phyloP scores from a whole-genome alignment of 2,329 filamentous ascomycete species.

The Cytospora mali region DNA sequence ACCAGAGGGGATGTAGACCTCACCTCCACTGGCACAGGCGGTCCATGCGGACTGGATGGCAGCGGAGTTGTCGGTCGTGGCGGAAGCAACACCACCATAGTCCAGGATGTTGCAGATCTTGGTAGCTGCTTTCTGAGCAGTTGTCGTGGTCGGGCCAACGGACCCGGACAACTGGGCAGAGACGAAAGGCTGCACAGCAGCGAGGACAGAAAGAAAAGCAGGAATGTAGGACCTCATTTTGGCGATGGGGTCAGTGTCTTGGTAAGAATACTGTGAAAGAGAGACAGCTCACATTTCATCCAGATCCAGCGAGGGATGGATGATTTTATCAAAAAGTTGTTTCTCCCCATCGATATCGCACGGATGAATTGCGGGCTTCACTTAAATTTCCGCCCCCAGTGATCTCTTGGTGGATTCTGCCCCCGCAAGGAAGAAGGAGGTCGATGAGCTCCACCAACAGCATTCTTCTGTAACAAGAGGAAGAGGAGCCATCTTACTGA shows the following conservation, averaged over 20 bases:
- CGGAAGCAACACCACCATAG: conserved; percentile 52
- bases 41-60: conserved; percentile 35
- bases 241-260: not conserved
- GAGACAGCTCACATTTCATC: not conserved
- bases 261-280: not conserved
- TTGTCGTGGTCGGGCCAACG: conserved; percentile 36
- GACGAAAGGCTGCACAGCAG: conserved; percentile 16
- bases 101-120: conserved; percentile 51
- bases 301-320: not conserved
- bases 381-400: not conserved
- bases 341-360: not conserved
- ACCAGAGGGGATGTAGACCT: conserved; percentile 50
- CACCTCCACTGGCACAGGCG: conserved; percentile 51
- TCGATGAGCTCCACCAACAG: not conserved
- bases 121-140: conserved; percentile 34
- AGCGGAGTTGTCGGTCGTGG: conserved; percentile 45
- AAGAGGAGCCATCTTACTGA: not conserved
- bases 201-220: conserved; percentile 4
- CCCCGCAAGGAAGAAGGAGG: not conserved
- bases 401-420: not conserved
- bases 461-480: not conserved
- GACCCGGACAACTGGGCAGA: conserved; percentile 33
- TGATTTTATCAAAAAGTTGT: not conserved
- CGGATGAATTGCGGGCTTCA: not conserved
- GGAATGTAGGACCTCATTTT: conserved; percentile 12